Evolutionary conservation across 768 basidiomycete species (phyloP), one percentile per base, ranked within the genome.

Genomic region (Grammothele lineata): DNA sequence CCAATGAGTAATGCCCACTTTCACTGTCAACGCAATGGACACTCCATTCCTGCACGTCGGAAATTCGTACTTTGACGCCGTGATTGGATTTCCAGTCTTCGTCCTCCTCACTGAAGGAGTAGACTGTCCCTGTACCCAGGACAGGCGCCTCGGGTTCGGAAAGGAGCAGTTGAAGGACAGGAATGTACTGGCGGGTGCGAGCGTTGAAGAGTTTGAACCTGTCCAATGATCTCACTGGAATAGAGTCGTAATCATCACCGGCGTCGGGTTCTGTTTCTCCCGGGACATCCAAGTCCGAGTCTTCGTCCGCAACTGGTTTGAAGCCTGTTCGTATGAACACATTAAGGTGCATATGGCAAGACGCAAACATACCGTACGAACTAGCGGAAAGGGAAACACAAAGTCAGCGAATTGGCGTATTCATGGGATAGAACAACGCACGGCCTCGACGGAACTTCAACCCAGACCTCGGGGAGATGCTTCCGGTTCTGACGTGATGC

Each of bases 141-240:
- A 30, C 27, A 30, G 7, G 7, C 27, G 14, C n/a, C n/a, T n/a
- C n/a, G n/a, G n/a, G n/a, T n/a, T n/a, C n/a, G n/a, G n/a, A n/a
- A n/a, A n/a, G n/a, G n/a, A n/a, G n/a, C n/a, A n/a, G n/a, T n/a
- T n/a, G n/a, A n/a, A n/a, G n/a, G 27, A 30, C 27, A 30, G 8
- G 27, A 30, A 30, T 30, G 7, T 14, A 30, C n/a, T n/a, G n/a
- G n/a, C 7, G 27, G 14, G 8, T 30, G 14, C 14, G 27, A 30
- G 27, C 27, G 12, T 78, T 62, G 44, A 81, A 85, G 25, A 86
- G 64, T 0, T 66, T 58, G 54, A 85, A 87, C 47, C 80, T 66
- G 0, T 68, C 63, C 8, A 87, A 66, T 0, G 72, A 52, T 6
- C 85, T 76, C 36, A 87, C 67, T 12, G 85, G 85, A 25, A 83